phyloP scores from a whole-genome alignment of 2,329 filamentous ascomycete species.

The Xylariales sp. region DNA sequence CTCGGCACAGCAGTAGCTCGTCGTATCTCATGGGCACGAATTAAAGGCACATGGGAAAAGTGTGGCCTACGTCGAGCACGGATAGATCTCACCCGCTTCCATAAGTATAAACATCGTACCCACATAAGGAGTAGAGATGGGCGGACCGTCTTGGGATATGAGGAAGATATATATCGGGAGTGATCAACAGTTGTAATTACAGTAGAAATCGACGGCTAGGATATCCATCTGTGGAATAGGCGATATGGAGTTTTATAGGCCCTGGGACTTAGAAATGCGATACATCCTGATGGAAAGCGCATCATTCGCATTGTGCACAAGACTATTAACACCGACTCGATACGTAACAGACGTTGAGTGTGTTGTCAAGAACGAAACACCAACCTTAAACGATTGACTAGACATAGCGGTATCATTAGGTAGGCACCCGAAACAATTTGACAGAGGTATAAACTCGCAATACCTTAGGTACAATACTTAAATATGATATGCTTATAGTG shows the following conservation, averaged over 20 bases:
- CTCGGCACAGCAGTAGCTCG: conserved; percentile 52
- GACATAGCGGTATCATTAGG: too few relatives aligned
- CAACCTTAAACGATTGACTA: too few relatives aligned
- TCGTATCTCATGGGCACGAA: conserved; percentile 29
- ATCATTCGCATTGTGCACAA: conserved; percentile 3
- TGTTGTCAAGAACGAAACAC: not conserved
- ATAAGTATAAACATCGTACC: not conserved
- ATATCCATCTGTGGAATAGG: conserved; percentile 4
- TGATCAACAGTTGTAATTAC: not conserved
- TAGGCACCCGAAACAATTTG: too few relatives aligned
- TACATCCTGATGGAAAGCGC: conserved; percentile 3
- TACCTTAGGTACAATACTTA: too few relatives aligned
- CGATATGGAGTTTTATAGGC: conserved; percentile 9
- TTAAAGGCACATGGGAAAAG: not conserved
- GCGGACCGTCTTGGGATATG: not conserved
- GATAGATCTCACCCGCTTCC: not conserved
- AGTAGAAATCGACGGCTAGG: not conserved
- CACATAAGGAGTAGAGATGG: not conserved
- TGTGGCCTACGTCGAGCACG: not conserved
- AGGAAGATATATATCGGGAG: not conserved
- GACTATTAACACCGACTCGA: not conserved
- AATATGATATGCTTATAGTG: too few relatives aligned
- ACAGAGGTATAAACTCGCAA: too few relatives aligned
- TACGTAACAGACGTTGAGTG: not conserved
- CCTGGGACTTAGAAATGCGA: conserved; percentile 4